Evolutionary conservation across 2,329 filamentous ascomycete genomes (phyloP).

Genomic region (Orbilia oligospora): DNA sequence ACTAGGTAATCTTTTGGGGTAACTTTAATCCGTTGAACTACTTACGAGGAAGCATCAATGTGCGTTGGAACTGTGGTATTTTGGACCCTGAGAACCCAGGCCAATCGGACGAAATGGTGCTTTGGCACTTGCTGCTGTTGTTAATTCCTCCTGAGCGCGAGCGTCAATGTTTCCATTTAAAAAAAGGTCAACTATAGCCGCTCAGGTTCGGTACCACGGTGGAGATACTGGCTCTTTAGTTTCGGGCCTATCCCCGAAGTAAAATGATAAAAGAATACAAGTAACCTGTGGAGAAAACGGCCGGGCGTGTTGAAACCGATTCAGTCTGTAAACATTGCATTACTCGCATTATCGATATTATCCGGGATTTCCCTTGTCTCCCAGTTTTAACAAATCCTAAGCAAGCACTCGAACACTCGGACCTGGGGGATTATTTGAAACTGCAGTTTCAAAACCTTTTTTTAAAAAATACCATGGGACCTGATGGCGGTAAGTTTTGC

Average conservation of each 20-base stretch:
- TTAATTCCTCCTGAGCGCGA: no score
- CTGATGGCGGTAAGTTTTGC: slow-evolving; percentile 17
- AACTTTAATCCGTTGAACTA: no score
- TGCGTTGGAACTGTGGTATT: not conserved
- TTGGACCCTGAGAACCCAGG: no score
- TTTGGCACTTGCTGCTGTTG: no score
- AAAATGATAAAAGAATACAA: no score
- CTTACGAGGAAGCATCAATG: no score
- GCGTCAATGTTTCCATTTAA: no score
- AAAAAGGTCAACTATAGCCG: not conserved
- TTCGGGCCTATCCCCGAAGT: not conserved
- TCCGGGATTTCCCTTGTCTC: not conserved
- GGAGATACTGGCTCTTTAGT: not conserved
- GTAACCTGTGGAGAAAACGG: not conserved
- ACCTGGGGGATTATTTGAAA: slow-evolving; percentile 20
- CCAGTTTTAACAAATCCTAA: no score
- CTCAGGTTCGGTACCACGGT: not conserved
- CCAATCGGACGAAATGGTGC: not conserved
- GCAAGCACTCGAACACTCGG: no score
- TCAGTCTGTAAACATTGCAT: slow-evolving; percentile 9
- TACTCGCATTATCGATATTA: slow-evolving; percentile 4
- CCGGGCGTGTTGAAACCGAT: slow-evolving; percentile 12
- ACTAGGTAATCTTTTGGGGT: no score
- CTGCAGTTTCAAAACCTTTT: slow-evolving; percentile 15
- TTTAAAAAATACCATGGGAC: no score